These are phyloP conservation scores for rapeseed (Brassica napus) DNA, from an alignment of 345 rosid species.

Conservation along the genomic window DNA sequence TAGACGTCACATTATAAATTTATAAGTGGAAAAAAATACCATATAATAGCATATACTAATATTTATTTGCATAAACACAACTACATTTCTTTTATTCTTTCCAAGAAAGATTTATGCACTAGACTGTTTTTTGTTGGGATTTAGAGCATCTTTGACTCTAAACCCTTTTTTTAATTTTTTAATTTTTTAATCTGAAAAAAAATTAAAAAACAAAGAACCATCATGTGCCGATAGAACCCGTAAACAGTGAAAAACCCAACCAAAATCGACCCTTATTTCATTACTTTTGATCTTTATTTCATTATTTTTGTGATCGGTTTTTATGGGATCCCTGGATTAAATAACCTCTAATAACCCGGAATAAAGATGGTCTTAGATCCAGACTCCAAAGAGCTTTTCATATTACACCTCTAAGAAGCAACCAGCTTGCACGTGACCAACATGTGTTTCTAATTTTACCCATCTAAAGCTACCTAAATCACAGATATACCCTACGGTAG, in stretches of 20 bases:
- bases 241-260: no score
- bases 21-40: no score
- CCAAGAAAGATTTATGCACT: not conserved
- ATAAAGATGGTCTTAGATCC: not conserved
- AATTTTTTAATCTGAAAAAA: no score
- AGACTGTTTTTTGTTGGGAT: constrained; percentile 3
- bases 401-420: constrained; percentile 58
- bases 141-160: no score
- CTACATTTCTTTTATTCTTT: not conserved
- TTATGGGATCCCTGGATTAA: no score
- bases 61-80: not conserved
- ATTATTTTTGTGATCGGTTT: no score
- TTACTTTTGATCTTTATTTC: no score
- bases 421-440: constrained; percentile 66
- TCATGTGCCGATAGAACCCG: no score
- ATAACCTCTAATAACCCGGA: no score
- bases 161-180: no score
- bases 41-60: not conserved
- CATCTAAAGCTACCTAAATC: constrained; percentile 43
- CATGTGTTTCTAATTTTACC: constrained; percentile 45
- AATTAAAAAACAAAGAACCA: no score
- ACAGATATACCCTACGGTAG: constrained; percentile 12
- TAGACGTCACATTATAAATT: not conserved
- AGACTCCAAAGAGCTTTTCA: not conserved
- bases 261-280: no score